Evolutionary conservation across 2,329 filamentous ascomycete genomes (phyloP), one percentile per base, ranked within the genome.

Genomic region (Ramularia endophylla): DNA sequence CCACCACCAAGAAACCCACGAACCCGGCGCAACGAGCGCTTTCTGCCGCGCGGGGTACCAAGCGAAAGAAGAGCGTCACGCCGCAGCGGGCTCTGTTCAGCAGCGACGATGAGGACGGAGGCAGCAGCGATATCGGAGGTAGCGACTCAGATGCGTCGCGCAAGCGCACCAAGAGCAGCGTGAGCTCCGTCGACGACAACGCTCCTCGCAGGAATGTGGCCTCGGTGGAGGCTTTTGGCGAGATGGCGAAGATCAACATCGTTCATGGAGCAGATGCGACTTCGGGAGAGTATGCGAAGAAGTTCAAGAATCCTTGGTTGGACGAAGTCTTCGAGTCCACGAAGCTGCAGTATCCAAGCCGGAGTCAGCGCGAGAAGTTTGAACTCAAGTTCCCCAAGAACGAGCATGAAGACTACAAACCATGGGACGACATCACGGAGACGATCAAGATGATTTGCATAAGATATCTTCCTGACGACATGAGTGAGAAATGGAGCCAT

Each of bases 331-430:
- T 61, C 33, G 60, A 63, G 9, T 64, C 67, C 35, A 62, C 70
- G 15, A 71, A 81, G 58, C 68, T 97, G 53, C 85, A 92, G 62
- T 97, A 97, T 64, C 90, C 92, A 8, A 89, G 86, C 62, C 70
- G 74, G 47, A 50, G 49, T 22, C 46, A 48, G 5, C 41, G 41
- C 27, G 60, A 63, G 42, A 43, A 81, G 53, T 88, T 86, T 58
- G 78, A 89, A 55, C 75, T 92, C 8, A 82, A 90, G 19, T 79
- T 78, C 58, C 85, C 85, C 17, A 54, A 54, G 36, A 47, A 83
- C 50, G 86, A 94, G 51, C 83, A 75, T 56, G 74, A 80, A 50
- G 78, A 82, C 64, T 81, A 77, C 63, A 74, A 73, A 56, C 73
- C 72, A 27, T 73, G 87, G 36, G 74, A 83, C 53, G 71, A 70